Evolutionary conservation across 495 filamentous ascomycete species (phyloP), one percentile per base, ranked within the genome.

Genomic region (Neurospora sp.): DNA sequence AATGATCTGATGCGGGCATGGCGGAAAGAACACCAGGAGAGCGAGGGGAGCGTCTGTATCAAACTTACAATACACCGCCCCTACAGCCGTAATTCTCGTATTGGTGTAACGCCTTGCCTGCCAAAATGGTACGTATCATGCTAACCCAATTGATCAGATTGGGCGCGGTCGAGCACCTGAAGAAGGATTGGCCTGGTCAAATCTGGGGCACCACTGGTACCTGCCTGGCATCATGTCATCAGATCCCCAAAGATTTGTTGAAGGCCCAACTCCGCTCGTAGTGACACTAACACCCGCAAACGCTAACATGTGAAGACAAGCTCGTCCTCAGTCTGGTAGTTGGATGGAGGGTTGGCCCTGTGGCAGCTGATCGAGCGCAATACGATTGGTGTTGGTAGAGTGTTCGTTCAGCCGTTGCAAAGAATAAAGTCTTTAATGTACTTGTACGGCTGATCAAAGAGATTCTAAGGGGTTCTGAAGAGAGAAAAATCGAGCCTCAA

Each of bases 161-260:
- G 53, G 53, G 53, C 53, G 22, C 53, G 53, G 53, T 61, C 53
- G 53, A 61, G 22, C 53, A 61, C 53, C 53, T 35, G 53, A 17
- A 65, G 53, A 65, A 65, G 27, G 53, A 65, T 65, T 65, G 53
- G 53, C 53, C 53, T 31, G 22, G 22, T 27, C 53, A 17, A 65
- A 35, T 37, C 53, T 65, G 53, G 53, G 22, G 22, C 53, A 61
- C 53, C 53, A 61, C 22, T 61, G 53, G 53, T 7, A 31, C 53
- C 53, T 61, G 53, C 22, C 53, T 61, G 48, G 48, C 22, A 59
- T 59, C 48, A 27, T 59, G 53, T 61, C 53, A 61, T 61, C 53
- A 61, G 53, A 61, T 61, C 53, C 53, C 53, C 53, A 65, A 65
- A 65, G 53, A 65, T 65, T 65, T 65, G 53, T 65, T 65, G 53